Conservation (phyloP, 495 filamentous ascomycete species). For the Glonium stellatum region DNA sequence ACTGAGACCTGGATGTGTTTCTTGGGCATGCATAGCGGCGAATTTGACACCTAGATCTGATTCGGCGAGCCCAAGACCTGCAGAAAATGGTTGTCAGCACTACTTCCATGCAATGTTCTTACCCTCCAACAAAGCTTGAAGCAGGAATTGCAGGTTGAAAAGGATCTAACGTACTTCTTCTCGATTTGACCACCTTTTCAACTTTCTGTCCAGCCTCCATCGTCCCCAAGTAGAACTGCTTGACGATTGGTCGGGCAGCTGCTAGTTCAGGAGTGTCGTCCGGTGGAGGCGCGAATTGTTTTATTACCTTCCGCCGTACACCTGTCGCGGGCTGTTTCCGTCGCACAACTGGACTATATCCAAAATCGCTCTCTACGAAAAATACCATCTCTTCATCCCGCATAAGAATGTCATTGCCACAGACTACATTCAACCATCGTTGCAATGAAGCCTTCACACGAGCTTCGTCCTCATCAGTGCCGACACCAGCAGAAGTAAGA, state of each 20-base stretch:
- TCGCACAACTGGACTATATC: constrained; percentile 90
- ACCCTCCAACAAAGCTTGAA: neutral
- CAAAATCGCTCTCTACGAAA: constrained; percentile 97
- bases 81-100: constrained; percentile 2
- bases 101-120: too few relatives aligned
- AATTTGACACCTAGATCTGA: constrained; percentile 89
- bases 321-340: constrained; percentile 97
- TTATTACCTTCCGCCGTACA: constrained; percentile 86
- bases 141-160: neutral
- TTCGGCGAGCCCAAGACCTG: constrained; percentile 86
- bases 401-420: constrained; percentile 85
- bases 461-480: constrained; percentile 92
- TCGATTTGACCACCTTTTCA: constrained; percentile 83
- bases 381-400: constrained; percentile 93
- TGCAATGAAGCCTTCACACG: constrained; percentile 85
- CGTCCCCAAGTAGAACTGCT: constrained; percentile 88
- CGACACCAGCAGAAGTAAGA: constrained; percentile 85
- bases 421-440: constrained; percentile 88
- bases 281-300: constrained; percentile 96
- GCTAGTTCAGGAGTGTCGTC: constrained; percentile 95
- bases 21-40: constrained; percentile 74
- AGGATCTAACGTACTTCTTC: constrained; percentile 61
- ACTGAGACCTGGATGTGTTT: constrained; percentile 78
- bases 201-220: constrained; percentile 96
- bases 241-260: constrained; percentile 81